Base-by-base conservation (phyloP, 2,329 filamentous ascomycete genomes). In the Orbilia oligospora region DNA sequence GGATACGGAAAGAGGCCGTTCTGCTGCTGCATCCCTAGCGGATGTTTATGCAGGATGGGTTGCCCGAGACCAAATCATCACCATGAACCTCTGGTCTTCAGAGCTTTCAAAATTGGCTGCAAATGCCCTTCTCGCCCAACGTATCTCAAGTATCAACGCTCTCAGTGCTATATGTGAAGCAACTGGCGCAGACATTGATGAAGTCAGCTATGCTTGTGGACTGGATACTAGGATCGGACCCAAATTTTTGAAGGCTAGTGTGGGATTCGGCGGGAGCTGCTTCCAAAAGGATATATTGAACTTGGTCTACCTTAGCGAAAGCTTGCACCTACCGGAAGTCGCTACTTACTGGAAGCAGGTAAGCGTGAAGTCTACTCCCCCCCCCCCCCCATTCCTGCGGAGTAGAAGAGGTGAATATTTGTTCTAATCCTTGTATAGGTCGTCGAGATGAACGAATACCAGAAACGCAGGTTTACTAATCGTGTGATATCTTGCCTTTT, bases 281-380 rank as follows among this genome's bases (percentile, higher is more conserved):
- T 94, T 95, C 87, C 90, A 91, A 84, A 95, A 95, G 84, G 92
- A 95, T 82, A 89, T 94, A 49, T 86, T 92, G 61, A 92, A 89
- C 83, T 85, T 95, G 44, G 88, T 91, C 18, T 93, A 94, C 84
- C 87, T 94, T 33, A 90, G 92, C 16, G 90, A 93, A 81, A 89
- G 88, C 1, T 86, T 93, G 69, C 88, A 90, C 65, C 86, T 94
- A 10, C 87, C 88, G 3, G 91, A 94, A 81, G 91, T 94, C 0
- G 91, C 90, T 38, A 88, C 90, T 80, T 94, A 94, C 85, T 95
- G 92, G 92, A 87, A 87, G 76, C 88, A 90, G 71, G 81, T 82
- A 73, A 49, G 75, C 64, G 9, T 33, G 20, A 53, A 46, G 18
- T n/a, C 16, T 4, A 3, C 1, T n/a, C n/a, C n/a, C n/a, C n/a